Percentiles rank a stretch among this genome's conserved stretches.
phyloP scores from a whole-genome alignment of 2,329 filamentous ascomycete genomes.

The Zymoseptoria passerinii region DNA sequence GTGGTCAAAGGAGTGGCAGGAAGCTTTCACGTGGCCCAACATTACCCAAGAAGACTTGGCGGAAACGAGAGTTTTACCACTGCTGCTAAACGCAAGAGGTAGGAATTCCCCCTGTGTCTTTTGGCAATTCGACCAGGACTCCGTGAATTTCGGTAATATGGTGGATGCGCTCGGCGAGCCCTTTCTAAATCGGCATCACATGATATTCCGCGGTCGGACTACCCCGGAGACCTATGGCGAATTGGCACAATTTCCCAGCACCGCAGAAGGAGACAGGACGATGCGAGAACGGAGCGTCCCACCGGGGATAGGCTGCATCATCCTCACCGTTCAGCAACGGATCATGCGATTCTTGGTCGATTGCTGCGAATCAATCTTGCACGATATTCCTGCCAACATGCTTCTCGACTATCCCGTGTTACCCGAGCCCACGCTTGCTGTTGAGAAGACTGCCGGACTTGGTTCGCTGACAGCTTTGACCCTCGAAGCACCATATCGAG shows the following conservation, averaged over 20 bases:
- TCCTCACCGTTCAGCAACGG: slow-evolving; percentile 5
- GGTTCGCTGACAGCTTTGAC: background rate
- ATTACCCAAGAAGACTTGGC: slow-evolving; percentile 4
- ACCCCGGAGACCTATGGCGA: slow-evolving; percentile 1
- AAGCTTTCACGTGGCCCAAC: slow-evolving; percentile 1
- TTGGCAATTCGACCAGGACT: slow-evolving; percentile 3
- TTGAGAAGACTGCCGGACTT: slow-evolving; percentile 2
- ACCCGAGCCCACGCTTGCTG: background rate
- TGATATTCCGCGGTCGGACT: slow-evolving; percentile 4
- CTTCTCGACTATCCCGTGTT: background rate
- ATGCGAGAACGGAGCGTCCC: background rate
- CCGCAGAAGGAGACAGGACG: background rate
- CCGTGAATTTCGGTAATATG: slow-evolving; percentile 4
- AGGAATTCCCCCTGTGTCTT: slow-evolving; percentile 2
- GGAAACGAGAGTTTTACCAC: slow-evolving; percentile 1
- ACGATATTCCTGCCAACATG: slow-evolving; percentile 2
- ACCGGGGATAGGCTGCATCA: slow-evolving; percentile 6
- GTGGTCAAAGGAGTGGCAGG: background rate
- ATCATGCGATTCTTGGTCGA: slow-evolving; percentile 3
- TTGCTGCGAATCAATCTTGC: slow-evolving; percentile 4
- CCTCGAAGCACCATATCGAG: slow-evolving; percentile 4
- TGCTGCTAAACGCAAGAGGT: slow-evolving; percentile 5
- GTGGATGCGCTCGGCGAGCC: background rate
- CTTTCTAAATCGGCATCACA: slow-evolving; percentile 2
- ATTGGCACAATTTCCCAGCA: background rate